Base-by-base conservation (phyloP, 78 protist genomes). In the Chrysochromulina parva region DNA sequence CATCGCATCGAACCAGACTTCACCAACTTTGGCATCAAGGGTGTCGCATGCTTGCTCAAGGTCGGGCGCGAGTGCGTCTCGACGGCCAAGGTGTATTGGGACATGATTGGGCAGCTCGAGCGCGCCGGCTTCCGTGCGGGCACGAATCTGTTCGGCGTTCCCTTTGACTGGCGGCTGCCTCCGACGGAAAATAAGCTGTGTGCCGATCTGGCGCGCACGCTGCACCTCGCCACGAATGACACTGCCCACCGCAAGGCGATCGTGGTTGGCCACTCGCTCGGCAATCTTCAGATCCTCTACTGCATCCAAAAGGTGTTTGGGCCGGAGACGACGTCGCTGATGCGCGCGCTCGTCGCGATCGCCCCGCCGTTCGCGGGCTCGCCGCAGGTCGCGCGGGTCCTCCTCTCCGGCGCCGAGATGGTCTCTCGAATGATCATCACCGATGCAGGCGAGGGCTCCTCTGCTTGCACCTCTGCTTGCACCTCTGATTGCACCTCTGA, bases 11-110 rank as follows among this genome's bases (percentile, higher is more conserved):
- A 74, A 59, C 84, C 84, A 1, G 84, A 74, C 58, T 57, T 55
- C n/a, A 28, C 52, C 53, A 74, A 74, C 84, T 48, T 5, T 14
- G 84, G 84, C 16, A 19, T 74, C 55, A 74, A 74, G 55, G 84
- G 84, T 22, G 84, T 74, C 84, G 84, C 84, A 57, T 74, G 84
- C 84, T 10, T 74, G 13, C 84, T 74, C 58, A 74, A 74, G 84
- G 58, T n/a, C 13, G 57, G 58, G 48, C 26, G 54, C 22, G 58
- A 74, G 57, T 74, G 84, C 84, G 54, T 50, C 13, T 7, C 54
- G 53, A 26, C 19, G 58, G 84, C 84, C 52, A 74, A 74, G 84
- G 84, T 74, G 19, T 74, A 50, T 26, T 74, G 84, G 84, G 84
- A 74, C 84, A 48, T 74, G 84, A 20, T 74, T 5, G 28, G 0